These are phyloP conservation scores for Lophiostoma macrostomum DNA, from an alignment of 495 filamentous ascomycete species.

Conservation along the genomic window DNA sequence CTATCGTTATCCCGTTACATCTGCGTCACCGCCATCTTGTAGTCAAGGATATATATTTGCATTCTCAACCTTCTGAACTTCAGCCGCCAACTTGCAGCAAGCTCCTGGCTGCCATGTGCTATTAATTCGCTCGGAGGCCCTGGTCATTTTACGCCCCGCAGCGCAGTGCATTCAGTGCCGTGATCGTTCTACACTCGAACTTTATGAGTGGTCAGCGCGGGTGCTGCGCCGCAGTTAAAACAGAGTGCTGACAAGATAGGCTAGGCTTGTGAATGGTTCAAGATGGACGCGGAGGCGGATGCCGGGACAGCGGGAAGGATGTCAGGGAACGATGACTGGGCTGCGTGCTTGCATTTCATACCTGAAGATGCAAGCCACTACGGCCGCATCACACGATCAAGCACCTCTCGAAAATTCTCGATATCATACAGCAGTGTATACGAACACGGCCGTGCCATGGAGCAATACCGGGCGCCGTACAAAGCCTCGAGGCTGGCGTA, in stretches of 20 bases:
- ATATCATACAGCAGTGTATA: background rate
- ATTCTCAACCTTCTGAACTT: too few species aligned
- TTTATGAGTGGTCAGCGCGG: constrained; percentile 6
- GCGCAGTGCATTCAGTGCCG: background rate
- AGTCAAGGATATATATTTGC: too few species aligned
- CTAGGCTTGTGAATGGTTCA: background rate
- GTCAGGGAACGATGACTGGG: too few species aligned
- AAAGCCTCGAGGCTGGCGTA: constrained; percentile 9
- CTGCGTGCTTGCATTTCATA: too few species aligned
- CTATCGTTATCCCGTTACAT: too few species aligned
- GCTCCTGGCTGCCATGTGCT: too few species aligned
- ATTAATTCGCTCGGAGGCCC: too few species aligned
- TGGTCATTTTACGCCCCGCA: background rate
- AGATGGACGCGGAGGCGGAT: constrained; percentile 8
- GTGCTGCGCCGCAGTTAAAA: constrained; percentile 29
- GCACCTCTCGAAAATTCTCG: background rate
- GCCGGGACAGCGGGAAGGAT: constrained; percentile 15
- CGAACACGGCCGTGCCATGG: background rate
- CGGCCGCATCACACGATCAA: background rate
- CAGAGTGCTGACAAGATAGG: constrained; percentile 25
- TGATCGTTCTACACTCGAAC: too few species aligned
- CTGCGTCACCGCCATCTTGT: too few species aligned
- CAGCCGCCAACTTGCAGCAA: too few species aligned
- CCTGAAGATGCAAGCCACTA: background rate
- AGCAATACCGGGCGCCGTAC: background rate